Evolutionary conservation across 2,329 filamentous ascomycete species (phyloP), one percentile per base, ranked within the genome.

Genomic region (Colletotrichum agaves): DNA sequence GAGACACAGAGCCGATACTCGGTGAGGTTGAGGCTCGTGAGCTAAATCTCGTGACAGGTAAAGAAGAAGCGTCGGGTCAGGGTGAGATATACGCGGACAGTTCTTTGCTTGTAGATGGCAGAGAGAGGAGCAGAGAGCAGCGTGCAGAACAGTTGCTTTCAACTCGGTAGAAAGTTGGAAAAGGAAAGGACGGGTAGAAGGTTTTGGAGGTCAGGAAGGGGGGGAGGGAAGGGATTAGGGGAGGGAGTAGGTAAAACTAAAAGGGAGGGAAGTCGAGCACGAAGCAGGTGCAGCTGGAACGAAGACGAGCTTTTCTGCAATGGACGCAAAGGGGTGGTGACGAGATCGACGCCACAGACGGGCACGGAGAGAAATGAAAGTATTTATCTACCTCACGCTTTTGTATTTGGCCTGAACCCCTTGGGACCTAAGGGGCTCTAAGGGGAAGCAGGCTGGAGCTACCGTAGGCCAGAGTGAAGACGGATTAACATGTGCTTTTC

Each of bases 301-400:
- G 23, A 46, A 61, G 61, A 58, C 21, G 55, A 61, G 44, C 47
- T 47, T 63, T 63, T 49, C 27, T 63, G 60, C 31, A 57, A 53
- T 61, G 47, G 47, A 33, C 17, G 47, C 13, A n/a, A 50, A 31
- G 19, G 46, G 46, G 27, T 67, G 63, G 44, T 67, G 63, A 67
- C 64, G 64, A 67, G 64, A 39, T 67, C 52, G 61, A 59, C 64
- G 64, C 64, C 64, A 67, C 64, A 63, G 37, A 59, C 39, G 50
- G 50, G 43, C 44, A 67, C 63, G 63, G 63, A 63, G 59, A 56
- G 59, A 63, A 52, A 67, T 63, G 63, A 67, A 64, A 67, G 64
- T 67, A 67, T 63, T 63, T 67, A 67, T 67, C 53, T 63, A 59
- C 53, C 60, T 50, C 44, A 55, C 1, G 6, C 8, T 23, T 23